A percentile compares a stretch with the other conserved stretches of the same genome.
phyloP scores from a whole-genome alignment of 768 basidiomycete genomes.

The Paxillus involutus region DNA sequence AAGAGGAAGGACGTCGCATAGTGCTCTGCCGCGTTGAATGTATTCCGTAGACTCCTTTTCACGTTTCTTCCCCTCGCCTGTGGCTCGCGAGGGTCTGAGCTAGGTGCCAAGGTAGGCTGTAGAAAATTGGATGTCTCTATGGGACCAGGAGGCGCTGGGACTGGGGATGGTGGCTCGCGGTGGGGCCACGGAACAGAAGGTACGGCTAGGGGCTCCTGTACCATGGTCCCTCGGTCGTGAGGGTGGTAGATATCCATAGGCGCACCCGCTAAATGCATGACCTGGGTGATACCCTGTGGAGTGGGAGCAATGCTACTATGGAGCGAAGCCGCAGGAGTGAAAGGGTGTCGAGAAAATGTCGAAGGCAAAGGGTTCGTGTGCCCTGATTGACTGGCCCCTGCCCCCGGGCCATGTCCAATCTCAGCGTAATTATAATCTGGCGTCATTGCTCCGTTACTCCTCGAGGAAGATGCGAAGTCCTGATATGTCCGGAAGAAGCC shows the following conservation, averaged over 20 bases:
- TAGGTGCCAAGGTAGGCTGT: conserved; percentile 30
- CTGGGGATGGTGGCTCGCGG: conserved; percentile 38
- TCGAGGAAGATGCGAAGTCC: conserved; percentile 39
- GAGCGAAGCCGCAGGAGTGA: conserved; percentile 21
- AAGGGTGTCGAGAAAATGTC: conserved; percentile 20
- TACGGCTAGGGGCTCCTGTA: conserved; percentile 10
- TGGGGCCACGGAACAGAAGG: conserved; percentile 44
- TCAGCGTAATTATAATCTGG: conserved; percentile 77
- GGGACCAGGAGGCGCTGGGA: conserved; percentile 32
- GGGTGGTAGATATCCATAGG: conserved; percentile 18
- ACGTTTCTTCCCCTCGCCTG: conserved; percentile 59
- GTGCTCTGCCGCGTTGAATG: conserved; percentile 68
- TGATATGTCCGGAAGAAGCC: conserved; percentile 64
- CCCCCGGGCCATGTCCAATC: conserved; percentile 71
- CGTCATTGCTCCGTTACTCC: conserved; percentile 58
- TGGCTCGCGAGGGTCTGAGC: conserved; percentile 30
- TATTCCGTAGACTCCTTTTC: conserved; percentile 65
- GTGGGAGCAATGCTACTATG: conserved; percentile 19
- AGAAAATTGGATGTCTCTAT: conserved; percentile 44
- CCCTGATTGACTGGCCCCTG: conserved; percentile 21
- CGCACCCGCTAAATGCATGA: conserved; percentile 35
- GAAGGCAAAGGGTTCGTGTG: conserved; percentile 15
- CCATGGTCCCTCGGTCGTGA: conserved; percentile 9
- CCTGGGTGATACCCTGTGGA: conserved; percentile 32
- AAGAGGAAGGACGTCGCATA: conserved; percentile 67